Base-by-base conservation (phyloP, 2,329 filamentous ascomycete genomes). In the Colletotrichum sp. region DNA sequence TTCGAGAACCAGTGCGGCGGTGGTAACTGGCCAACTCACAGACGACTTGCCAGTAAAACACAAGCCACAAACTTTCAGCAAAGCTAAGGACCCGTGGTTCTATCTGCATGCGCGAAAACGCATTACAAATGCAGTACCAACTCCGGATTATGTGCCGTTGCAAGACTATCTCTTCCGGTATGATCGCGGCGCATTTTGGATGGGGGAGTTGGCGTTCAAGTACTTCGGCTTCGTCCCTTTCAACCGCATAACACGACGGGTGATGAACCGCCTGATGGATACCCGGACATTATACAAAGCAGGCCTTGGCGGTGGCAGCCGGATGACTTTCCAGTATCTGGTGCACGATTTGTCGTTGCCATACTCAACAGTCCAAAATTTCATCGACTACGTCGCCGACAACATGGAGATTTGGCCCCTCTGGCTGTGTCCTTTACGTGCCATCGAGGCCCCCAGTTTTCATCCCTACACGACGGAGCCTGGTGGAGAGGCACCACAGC, bases 141-240 rank as follows among this genome's bases (percentile, higher is more conserved):
- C 83, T 4, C 82, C 87, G 8, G 91, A 94, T 74, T 90, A 90
- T 72, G 88, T 94, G 3, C 92, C 92, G 0, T 79, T 94, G 1
- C 84, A 85, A 3, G 93, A 94, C 80, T 94, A 94, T 82, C 89
- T 94, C 75, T 94, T 94, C 83, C 90, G 93, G 18, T 94, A 93
- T 83, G 92, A 94, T 81, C 89, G 93, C 43, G 93, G 92, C 63
- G 92, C 90, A 4, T 94, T 94, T 84, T 94, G 93, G 93, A 90
- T 90, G 5, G 93, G 90, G 12, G 85, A 85, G 26, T 90, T 92
- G 73, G 91, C 92, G 3, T 94, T 93, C 83, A 82, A 85, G 26
- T 94, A 94, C 83, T 94, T 94, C 82, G 66, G 70, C 18, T 80
- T 88, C 43, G 90, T 88, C 2, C 93, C 93, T 1, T 94, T 94